Evolutionary conservation across 2,329 filamentous ascomycete species (phyloP).

Genomic region (Botrytis porri): DNA sequence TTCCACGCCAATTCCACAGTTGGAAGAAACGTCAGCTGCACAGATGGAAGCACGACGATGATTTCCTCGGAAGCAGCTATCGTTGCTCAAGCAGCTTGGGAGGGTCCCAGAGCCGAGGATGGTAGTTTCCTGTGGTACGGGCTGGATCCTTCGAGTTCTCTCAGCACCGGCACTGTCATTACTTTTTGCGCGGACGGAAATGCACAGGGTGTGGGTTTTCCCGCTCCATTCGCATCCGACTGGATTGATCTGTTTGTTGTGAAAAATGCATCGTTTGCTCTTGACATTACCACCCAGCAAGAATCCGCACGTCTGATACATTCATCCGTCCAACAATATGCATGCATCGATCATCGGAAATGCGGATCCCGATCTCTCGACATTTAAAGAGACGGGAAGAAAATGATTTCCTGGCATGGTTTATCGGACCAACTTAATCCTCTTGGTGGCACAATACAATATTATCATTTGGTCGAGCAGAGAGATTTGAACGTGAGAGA

Average conservation of each 20-base stretch:
- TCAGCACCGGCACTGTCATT: background rate
- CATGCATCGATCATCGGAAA: conserved; percentile 22
- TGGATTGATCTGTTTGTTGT: conserved; percentile 41
- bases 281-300: background rate
- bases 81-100: conserved; percentile 6
- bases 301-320: conserved; percentile 9
- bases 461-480: conserved; percentile 30
- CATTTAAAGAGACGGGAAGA: conserved; percentile 21
- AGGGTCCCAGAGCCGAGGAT: background rate
- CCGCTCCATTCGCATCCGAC: conserved; percentile 36
- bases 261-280: conserved; percentile 35
- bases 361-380: conserved; percentile 23
- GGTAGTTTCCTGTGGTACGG: background rate
- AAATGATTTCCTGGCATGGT: conserved; percentile 27
- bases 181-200: background rate
- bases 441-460: conserved; percentile 25
- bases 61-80: background rate
- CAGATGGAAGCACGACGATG: background rate
- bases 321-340: conserved; percentile 16
- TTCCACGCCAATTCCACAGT: conserved; percentile 22
- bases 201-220: conserved; percentile 20
- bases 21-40: background rate
- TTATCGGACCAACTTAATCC: conserved; percentile 22
- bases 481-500: conserved; percentile 26
- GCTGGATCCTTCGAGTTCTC: background rate